A percentile compares a stretch with the other conserved stretches of the same genome.
Evolutionary conservation across 768 basidiomycete species (phyloP).

Genomic region (Leccinum sublutescens): DNA sequence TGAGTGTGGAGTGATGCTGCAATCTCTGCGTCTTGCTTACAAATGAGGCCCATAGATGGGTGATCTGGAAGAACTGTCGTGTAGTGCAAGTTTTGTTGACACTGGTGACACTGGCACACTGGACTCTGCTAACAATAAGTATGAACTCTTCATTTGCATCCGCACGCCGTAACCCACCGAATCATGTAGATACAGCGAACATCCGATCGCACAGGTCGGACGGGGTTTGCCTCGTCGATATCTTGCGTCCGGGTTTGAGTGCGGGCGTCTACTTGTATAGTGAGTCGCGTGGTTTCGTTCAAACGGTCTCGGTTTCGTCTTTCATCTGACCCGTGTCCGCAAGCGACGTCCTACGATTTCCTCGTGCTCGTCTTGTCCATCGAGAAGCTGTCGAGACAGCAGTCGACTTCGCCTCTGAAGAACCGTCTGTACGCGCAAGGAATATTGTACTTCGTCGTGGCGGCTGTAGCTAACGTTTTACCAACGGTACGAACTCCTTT

Average conservation of each 20-base stretch:
- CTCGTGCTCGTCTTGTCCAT: constrained; percentile 19
- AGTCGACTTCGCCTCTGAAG: constrained; percentile 16
- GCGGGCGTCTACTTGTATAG: constrained; percentile 18
- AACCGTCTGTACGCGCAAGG: constrained; percentile 22
- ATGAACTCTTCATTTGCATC: not conserved
- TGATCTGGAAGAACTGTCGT: constrained; percentile 24
- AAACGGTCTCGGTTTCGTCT: not conserved
- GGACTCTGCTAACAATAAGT: constrained; percentile 21
- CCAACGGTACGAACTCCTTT: constrained; percentile 5
- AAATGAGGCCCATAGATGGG: constrained; percentile 20
- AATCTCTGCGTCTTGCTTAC: not conserved
- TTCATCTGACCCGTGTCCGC: not conserved
- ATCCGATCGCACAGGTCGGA: not conserved
- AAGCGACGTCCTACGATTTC: constrained; percentile 23
- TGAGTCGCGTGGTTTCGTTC: constrained; percentile 3
- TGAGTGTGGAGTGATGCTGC: constrained; percentile 4
- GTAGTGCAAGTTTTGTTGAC: constrained; percentile 16
- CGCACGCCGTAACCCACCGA: not conserved
- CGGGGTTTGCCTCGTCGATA: not conserved
- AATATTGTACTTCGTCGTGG: constrained; percentile 21
- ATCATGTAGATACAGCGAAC: constrained; percentile 13
- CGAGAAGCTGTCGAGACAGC: constrained; percentile 14
- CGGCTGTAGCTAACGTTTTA: constrained; percentile 15
- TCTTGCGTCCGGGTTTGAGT: not conserved
- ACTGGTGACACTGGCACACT: constrained; percentile 19